Evolutionary conservation across 2,329 filamentous ascomycete species (phyloP), one percentile per base, ranked within the genome.

Genomic region (Raffaelea albimanens): DNA sequence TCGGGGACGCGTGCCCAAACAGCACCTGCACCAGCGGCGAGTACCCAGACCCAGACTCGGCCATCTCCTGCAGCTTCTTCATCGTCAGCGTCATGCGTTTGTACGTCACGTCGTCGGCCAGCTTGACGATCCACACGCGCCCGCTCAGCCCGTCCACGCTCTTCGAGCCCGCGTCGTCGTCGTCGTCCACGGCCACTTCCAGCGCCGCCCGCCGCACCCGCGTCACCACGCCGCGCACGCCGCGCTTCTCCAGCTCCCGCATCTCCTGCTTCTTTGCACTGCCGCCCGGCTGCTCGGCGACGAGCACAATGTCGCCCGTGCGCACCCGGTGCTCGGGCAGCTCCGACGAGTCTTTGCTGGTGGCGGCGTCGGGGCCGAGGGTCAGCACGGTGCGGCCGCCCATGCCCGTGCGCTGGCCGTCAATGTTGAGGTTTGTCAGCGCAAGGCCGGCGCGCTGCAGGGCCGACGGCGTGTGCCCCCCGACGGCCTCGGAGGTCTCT

Each of bases 311-410:
- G 62, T 93, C 87, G 1, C 87, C 87, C 0, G 79, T 75, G 2
- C 86, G 73, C 45, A 93, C 68, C 22, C 85, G 85, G 68, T 91
- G 86, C 60, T 87, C 83, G 1, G 83, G 82, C 19, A 91, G 67
- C 52, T 80, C 78, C 65, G 19, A 58, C 48, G 55, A 38, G 14
- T 5, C 13, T 38, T 38, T 38, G 7, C 7, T 16, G 4, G 76
- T 72, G 2, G 96, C 91, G 0, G 80, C 70, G 16, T 69, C 68
- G 1, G 67, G 64, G 2, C 68, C 70, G 5, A 98, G 79, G 63
- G 96, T 90, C 3, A 96, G 69, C 2, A 98, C 84, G 0, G 87
- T 88, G 54, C 88, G 86, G n/a, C 93, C 93, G 16, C 90, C 93
- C 34, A 96, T 72, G 0, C 93, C 93, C 0, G 93, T 98, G 25